Conservation (phyloP, 768 basidiomycete genomes). For the Termitomyces sp. region DNA sequence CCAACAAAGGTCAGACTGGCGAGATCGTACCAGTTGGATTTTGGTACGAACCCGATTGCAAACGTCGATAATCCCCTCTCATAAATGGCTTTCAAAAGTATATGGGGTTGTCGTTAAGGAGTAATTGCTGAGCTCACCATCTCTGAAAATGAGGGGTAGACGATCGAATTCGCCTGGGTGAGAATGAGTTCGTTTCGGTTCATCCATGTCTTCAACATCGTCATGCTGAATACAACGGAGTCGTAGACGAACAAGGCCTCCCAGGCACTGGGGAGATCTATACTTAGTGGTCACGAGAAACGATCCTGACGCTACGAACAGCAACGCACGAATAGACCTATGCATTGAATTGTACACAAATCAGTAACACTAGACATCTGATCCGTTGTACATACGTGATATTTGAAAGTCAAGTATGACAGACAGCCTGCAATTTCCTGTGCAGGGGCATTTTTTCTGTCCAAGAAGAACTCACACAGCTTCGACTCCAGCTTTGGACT, state of each 20-base stretch:
- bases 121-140: slow-evolving; percentile 34
- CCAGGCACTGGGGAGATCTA: slow-evolving; percentile 11
- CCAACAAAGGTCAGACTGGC: neutral
- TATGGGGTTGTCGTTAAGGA: neutral
- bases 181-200: slow-evolving; percentile 22
- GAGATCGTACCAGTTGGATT: too few relatives aligned
- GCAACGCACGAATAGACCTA: slow-evolving; percentile 12
- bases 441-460: slow-evolving; percentile 22
- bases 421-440: slow-evolving; percentile 20
- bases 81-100: neutral
- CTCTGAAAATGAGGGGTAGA: slow-evolving; percentile 17
- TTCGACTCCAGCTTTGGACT: neutral
- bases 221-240: slow-evolving; percentile 41
- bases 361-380: neutral
- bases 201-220: slow-evolving; percentile 37
- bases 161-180: slow-evolving; percentile 5
- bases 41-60: too few relatives aligned
- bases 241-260: slow-evolving; percentile 38
- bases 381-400: neutral
- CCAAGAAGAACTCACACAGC: slow-evolving; percentile 26
- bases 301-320: neutral
- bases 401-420: slow-evolving; percentile 25
- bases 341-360: neutral
- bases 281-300: neutral
- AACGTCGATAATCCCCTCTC: neutral